These are phyloP conservation scores for Conoideocrella luteorostrata DNA, from an alignment of 2,329 filamentous ascomycete species.

Conservation along the genomic window DNA sequence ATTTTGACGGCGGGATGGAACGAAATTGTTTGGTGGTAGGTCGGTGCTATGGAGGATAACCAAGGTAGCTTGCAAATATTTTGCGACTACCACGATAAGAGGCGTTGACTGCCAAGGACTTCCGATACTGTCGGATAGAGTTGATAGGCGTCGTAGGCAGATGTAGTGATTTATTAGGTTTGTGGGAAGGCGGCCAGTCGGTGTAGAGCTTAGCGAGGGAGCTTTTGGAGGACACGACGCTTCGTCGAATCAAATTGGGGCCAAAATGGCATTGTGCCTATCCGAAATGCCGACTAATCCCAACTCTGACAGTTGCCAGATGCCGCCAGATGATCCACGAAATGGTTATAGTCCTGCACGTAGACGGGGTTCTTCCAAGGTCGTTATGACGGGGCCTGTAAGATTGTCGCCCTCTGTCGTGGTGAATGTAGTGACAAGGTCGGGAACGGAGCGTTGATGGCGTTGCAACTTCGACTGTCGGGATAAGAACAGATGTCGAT, in stretches of 20 bases:
- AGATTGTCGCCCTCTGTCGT: too few relatives aligned
- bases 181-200: too few relatives aligned
- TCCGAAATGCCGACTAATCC: not conserved
- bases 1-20: constrained; percentile 17
- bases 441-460: not conserved
- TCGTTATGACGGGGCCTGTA: too few relatives aligned
- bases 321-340: not conserved
- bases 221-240: constrained; percentile 4
- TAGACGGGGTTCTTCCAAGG: not conserved
- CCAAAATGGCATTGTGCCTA: constrained; percentile 8
- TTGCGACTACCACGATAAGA: too few relatives aligned
- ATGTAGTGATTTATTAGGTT: too few relatives aligned
- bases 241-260: constrained; percentile 2
- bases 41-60: too few relatives aligned
- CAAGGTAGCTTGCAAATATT: too few relatives aligned
- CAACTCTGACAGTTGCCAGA: not conserved
- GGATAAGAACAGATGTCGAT: too few relatives aligned
- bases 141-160: too few relatives aligned
- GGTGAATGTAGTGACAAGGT: not conserved
- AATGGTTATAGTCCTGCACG: not conserved
- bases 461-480: not conserved
- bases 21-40: not conserved
- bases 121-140: too few relatives aligned
- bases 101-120: too few relatives aligned
- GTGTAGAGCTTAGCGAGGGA: constrained; percentile 1